Evolutionary conservation across 2,329 filamentous ascomycete genomes (phyloP), one percentile per base, ranked within the genome.

Genomic region (Microcyclosporella mali): DNA sequence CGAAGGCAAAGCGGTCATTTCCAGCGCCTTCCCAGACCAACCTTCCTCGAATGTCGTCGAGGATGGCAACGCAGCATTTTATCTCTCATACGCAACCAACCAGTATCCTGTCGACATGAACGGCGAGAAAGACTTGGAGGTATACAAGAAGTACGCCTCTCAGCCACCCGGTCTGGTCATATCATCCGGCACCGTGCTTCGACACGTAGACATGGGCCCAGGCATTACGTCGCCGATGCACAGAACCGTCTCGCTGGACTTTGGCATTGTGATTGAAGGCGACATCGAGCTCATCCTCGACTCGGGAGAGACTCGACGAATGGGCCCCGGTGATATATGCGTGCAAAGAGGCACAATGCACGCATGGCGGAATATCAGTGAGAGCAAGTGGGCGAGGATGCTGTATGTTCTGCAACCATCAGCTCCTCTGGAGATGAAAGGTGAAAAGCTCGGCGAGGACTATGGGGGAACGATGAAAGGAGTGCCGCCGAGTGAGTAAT

Each of bases 71-170:
- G 69, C 69, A 12, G 59, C 60, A 3, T 76, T 76, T 52, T 66
- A 64, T 21, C 67, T 76, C 25, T 66, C 64, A 45, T 78, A 76
- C 58, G 68, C 70, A 6, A 71, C 75, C 3, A 66, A 68, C 35
- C 57, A 64, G 35, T 70, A 68, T 32, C 73, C 74, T 0, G 68
- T 70, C 15, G 53, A 70, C 37, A 58, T 78, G 49, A 63, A 65
- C 50, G 50, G 61, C 16, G 66, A 72, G 45, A 55, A 64, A 40
- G 74, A 79, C 54, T 59, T 77, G 12, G 49, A 58, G 6, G 61
- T 63, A 7, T 77, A 77, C 56, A 54, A 64, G 27, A 51, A 57
- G 28, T 70, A 67, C 50, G 62, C 73, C 7, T 51, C 62, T 10
- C 55, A 64, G 32, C 61, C 68, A 0, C 75, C 74, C 0, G 74